Base-by-base conservation (phyloP, 345 rosid species). In the Salix exigua region DNA sequence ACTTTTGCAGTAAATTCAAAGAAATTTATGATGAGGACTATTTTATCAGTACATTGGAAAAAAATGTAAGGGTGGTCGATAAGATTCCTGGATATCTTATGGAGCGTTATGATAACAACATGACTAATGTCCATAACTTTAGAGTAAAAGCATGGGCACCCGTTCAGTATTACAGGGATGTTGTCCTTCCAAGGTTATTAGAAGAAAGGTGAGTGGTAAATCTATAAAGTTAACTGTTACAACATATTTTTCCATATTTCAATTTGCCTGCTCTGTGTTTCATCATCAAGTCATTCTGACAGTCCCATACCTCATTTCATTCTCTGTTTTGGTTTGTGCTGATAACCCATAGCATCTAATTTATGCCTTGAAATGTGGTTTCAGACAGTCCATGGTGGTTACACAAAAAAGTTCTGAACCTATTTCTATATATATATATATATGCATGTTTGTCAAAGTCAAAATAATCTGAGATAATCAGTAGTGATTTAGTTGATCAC, bases 91-190 rank as follows among this genome's bases (percentile, higher is more conserved):
- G 78, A 66, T 94, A 92, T 72, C 70, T 94, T 76, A 96, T 94
- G 99, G 99, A 94, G 80, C 97, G 99, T 46, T 96, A 91, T 91
- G 97, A 91, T 88, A 70, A 75, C 78, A 94, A 94, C 75, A 79
- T 96, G 92, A 87, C 86, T 78, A 92, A 96, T 84, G 98, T 94
- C 75, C 92, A 85, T 91, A 96, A 96, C 91, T 96, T 96, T 85
- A 90, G 90, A 88, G 88, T 96, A 58, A 92, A 96, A 89, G 99
- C 99, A 63, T 96, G 97, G 99, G 91, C 99, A 68, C 88, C 98
- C 18, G 83, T 96, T 82, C 89, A 85, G 69, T 96, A 86, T 80
- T 96, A 93, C 76, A 85, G 84, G 85, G 98, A 96, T 88, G 88
- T 85, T 6, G 90, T 96, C 73, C 91, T 94, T 62, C 97, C 99